Evolutionary conservation across 331 rosid species (phyloP).

Genomic region (Dryas integrifolia): DNA sequence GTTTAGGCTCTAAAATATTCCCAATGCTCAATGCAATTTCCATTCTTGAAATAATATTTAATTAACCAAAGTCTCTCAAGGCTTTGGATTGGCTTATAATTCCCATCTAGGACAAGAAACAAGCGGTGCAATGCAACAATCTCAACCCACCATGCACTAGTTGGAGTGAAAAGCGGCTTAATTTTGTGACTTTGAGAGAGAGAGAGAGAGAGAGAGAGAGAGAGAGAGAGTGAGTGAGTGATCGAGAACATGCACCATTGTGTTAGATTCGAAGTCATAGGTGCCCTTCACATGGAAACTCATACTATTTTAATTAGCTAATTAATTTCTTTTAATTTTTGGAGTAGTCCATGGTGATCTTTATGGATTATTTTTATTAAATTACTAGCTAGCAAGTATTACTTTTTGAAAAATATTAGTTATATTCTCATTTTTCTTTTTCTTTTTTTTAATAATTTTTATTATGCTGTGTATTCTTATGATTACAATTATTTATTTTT

Average conservation of each 20-base stretch:
- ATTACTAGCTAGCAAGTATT: not conserved
- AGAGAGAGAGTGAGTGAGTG: conserved; percentile 16
- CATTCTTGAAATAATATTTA: conserved; percentile 15
- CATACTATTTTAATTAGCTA: not conserved
- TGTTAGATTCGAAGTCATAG: conserved; percentile 63
- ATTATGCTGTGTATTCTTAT: too few species aligned
- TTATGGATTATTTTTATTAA: conserved; percentile 50
- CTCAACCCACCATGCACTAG: conserved; percentile 39
- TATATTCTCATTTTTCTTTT: too few species aligned
- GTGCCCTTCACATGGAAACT: conserved; percentile 77
- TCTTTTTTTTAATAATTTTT: too few species aligned
- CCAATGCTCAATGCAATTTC: conserved; percentile 41
- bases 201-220: conserved; percentile 26
- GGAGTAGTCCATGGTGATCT: conserved; percentile 62
- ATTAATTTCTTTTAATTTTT: conserved; percentile 14
- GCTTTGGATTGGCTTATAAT: conserved; percentile 41
- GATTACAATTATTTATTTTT: too few species aligned
- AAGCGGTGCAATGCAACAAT: conserved; percentile 44
- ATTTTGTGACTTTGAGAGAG: conserved; percentile 7
- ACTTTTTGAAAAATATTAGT: too few species aligned
- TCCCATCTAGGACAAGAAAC: conserved; percentile 64
- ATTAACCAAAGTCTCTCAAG: conserved; percentile 35
- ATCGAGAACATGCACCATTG: conserved; percentile 71
- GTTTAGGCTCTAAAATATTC: conserved; percentile 45
- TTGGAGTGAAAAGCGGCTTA: conserved; percentile 60